Evolutionary conservation across 768 basidiomycete species (phyloP).

Genomic region (Serendipita sp.): DNA sequence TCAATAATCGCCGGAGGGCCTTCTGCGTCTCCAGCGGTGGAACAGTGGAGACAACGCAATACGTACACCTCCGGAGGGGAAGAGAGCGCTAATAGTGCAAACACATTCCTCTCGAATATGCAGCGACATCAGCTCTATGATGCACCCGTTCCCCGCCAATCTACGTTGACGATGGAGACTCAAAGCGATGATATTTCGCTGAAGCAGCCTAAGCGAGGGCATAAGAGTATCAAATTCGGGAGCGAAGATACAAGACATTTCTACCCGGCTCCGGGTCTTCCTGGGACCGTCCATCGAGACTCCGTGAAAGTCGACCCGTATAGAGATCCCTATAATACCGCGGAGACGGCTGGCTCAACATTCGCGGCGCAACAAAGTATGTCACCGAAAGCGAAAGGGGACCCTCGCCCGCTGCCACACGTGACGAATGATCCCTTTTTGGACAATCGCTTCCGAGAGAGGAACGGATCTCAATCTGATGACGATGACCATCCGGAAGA

Average conservation of each 20-base stretch:
- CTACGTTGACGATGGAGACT: conserved; percentile 30
- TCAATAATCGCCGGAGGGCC: conserved; percentile 21
- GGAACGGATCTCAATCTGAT: neutral
- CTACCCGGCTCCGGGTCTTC: conserved; percentile 45
- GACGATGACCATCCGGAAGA: conserved; percentile 1
- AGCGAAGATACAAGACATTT: conserved; percentile 58
- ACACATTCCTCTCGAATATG: conserved; percentile 27
- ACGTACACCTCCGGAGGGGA: conserved; percentile 10
- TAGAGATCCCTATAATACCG: neutral
- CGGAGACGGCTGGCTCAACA: neutral
- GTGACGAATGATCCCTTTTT: neutral
- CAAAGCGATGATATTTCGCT: conserved; percentile 4
- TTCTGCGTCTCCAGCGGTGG: conserved; percentile 13
- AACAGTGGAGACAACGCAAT: conserved; percentile 17
- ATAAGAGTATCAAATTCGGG: conserved; percentile 50
- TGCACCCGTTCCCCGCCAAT: conserved; percentile 49
- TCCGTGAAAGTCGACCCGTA: neutral
- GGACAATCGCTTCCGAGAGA: neutral
- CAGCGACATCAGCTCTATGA: conserved; percentile 80
- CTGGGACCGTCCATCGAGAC: conserved; percentile 19
- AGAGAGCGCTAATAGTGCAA: conserved; percentile 1
- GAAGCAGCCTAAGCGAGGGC: neutral
- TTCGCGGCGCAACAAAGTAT: neutral
- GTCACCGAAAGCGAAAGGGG: neutral
- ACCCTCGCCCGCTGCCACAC: neutral